Evolutionary conservation across 2,329 filamentous ascomycete species (phyloP), one percentile per base, ranked within the genome.

Genomic region (Neoarthrinium moseri): DNA sequence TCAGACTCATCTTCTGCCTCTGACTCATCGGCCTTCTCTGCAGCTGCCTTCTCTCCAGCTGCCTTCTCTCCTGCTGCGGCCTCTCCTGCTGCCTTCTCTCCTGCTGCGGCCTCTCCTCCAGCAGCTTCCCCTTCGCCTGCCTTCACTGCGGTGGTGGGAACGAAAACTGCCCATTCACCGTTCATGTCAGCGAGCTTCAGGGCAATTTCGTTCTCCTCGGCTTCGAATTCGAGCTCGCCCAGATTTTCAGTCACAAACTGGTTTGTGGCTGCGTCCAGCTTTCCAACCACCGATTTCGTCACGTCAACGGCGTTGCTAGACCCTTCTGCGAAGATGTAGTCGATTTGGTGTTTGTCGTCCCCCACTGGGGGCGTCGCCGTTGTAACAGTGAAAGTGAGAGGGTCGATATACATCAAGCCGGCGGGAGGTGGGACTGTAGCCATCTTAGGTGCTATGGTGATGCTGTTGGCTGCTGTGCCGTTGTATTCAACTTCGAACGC

Each of bases 181-280:
- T 52, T 52, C 36, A 52, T 41, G 21, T 52, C 48, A 17, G 35
- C 37, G 20, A 50, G 40, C 13, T 43, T 49, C 22, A 52, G 36
- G 17, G 39, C 50, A 39, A 49, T 46, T 42, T 51, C 45, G 26
- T 51, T 46, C 43, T 52, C 50, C 3, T 51, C 50, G 11, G 23
- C 48, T 36, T 52, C 45, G 30, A 52, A 51, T 35, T 52, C 50
- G 36, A 52, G 50, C 38, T 51, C 50, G 18, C 50, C 50, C 11
- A 52, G 45, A 5, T 42, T 42, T 7, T 44, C 41, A 11, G 41
- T 48, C 26, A 49, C 44, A 39, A 35, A 52, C 21, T 32, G 35
- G 39, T 41, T 41, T 2, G 50, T 52, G 2, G 50, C 43, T 3
- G 38, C 12, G 27, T 52, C 48, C 12, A 52, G 43, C 39, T 40